A percentile compares a stretch with the other conserved stretches of the same genome.
Conservation (phyloP, 495 filamentous ascomycete genomes). For the Aspergillus carlsbadensis region DNA sequence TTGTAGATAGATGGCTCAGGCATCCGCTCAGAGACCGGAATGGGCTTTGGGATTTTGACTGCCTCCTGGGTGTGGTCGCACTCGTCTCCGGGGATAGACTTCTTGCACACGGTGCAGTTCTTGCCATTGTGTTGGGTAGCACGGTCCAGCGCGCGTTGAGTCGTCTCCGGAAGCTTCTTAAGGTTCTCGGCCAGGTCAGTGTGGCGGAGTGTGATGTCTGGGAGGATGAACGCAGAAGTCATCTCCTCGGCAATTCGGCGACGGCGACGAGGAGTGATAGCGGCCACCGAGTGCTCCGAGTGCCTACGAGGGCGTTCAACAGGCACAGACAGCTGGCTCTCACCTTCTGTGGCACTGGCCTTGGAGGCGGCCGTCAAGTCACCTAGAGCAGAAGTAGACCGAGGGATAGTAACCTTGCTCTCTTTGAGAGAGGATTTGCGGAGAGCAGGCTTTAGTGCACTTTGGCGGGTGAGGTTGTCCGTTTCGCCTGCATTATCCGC, state of each 20-base stretch:
- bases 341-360: slow-evolving; percentile 26
- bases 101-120: slow-evolving; percentile 74
- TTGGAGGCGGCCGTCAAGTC: slow-evolving; percentile 34
- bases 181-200: slow-evolving; percentile 35
- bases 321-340: slow-evolving; percentile 32
- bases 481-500: slow-evolving; percentile 37
- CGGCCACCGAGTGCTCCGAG: slow-evolving; percentile 42
- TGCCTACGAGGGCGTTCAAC: slow-evolving; percentile 43
- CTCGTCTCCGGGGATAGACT: slow-evolving; percentile 44
- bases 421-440: slow-evolving; percentile 51
- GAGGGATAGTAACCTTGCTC: slow-evolving; percentile 25
- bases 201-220: slow-evolving; percentile 61
- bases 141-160: slow-evolving; percentile 57
- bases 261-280: slow-evolving; percentile 30
- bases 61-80: slow-evolving; percentile 44
- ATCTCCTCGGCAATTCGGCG: slow-evolving; percentile 54
- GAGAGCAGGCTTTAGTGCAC: slow-evolving; percentile 34
- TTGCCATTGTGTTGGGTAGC: slow-evolving; percentile 63
- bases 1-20: slow-evolving; percentile 50
- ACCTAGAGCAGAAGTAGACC: slow-evolving; percentile 40
- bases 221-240: slow-evolving; percentile 80
- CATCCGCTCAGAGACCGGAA: slow-evolving; percentile 70
- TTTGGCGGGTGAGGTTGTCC: slow-evolving; percentile 37
- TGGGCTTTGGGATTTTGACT: slow-evolving; percentile 62
- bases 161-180: slow-evolving; percentile 41